phyloP scores from a whole-genome alignment of 371 early-diverging fungal species.

The Circinella minor region DNA sequence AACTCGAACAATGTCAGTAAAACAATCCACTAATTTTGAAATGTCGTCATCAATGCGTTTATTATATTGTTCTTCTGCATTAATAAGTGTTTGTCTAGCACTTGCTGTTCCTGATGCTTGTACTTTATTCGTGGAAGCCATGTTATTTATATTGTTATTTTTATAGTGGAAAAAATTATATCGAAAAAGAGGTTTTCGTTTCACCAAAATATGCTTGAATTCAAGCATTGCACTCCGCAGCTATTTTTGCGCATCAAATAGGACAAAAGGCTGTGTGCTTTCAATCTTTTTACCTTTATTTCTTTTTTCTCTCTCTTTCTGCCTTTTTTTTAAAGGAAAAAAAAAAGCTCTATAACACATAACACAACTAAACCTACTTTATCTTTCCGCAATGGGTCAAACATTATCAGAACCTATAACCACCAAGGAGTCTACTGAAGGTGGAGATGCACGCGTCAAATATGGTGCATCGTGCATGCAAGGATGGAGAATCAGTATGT shows the following conservation, averaged over 20 bases:
- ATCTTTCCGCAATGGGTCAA: slow-evolving; percentile 79
- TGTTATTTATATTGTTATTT: not conserved
- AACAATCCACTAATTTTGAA: slow-evolving; percentile 62
- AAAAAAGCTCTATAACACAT: too few species aligned
- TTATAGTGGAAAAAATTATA: not conserved
- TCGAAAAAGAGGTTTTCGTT: not conserved
- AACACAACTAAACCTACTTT: not conserved
- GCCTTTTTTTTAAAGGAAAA: not conserved
- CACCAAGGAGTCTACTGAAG: slow-evolving; percentile 83
- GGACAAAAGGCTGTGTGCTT: too few species aligned
- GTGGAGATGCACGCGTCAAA: slow-evolving; percentile 71
- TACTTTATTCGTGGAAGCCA: not conserved
- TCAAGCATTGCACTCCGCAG: too few species aligned
- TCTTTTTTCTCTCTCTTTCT: not conserved
- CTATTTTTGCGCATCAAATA: too few species aligned
- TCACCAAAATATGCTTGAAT: too few species aligned
- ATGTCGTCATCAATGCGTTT: slow-evolving; percentile 67
- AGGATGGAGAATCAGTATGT: slow-evolving; percentile 95
- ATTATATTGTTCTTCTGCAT: slow-evolving; percentile 61
- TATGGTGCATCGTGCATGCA: slow-evolving; percentile 95
- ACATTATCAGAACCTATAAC: slow-evolving; percentile 92
- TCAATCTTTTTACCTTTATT: not conserved
- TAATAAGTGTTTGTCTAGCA: slow-evolving; percentile 6
- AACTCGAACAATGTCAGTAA: slow-evolving; percentile 66
- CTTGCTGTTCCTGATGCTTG: slow-evolving; percentile 2